Conservation (phyloP, 192 early-diverging fungal genomes). For the Rhizophagus clarus region DNA sequence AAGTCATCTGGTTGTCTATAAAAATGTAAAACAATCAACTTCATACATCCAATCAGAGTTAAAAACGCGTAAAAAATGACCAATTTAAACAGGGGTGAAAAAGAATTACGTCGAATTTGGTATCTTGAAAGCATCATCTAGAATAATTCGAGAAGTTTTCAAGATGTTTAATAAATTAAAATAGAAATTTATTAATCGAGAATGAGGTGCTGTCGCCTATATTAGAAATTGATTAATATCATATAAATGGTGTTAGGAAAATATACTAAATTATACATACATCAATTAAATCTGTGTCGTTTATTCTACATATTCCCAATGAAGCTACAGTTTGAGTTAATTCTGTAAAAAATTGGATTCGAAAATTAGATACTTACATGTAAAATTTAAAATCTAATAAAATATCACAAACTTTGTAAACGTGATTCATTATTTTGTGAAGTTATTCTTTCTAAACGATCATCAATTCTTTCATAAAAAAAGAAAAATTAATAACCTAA, state of each 20-base stretch:
- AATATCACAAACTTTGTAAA: not conserved
- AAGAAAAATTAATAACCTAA: not conserved
- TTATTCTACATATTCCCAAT: not conserved
- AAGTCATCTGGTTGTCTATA: conserved; percentile 2
- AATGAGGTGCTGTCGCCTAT: conserved; percentile 2
- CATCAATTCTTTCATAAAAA: not conserved
- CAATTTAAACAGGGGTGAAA: not conserved
- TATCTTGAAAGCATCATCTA: not conserved
- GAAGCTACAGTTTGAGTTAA: not conserved
- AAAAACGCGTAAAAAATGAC: not conserved
- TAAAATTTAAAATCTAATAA: not conserved
- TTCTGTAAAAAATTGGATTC: not conserved
- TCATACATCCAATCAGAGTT: too few relatives aligned
- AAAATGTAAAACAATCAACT: not conserved
- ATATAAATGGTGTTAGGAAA: not conserved
- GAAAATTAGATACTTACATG: not conserved
- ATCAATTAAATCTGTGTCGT: not conserved
- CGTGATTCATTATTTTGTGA: not conserved
- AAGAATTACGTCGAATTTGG: not conserved
- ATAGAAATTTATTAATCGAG: not conserved
- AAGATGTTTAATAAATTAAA: not conserved
- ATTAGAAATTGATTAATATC: not conserved
- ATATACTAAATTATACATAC: not conserved
- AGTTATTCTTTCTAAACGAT: not conserved
- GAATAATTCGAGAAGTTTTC: not conserved